Percentiles rank a stretch among this genome's conserved stretches.
Evolutionary conservation across 768 basidiomycete genomes (phyloP).

Genomic region (Suillus clintonianus): DNA sequence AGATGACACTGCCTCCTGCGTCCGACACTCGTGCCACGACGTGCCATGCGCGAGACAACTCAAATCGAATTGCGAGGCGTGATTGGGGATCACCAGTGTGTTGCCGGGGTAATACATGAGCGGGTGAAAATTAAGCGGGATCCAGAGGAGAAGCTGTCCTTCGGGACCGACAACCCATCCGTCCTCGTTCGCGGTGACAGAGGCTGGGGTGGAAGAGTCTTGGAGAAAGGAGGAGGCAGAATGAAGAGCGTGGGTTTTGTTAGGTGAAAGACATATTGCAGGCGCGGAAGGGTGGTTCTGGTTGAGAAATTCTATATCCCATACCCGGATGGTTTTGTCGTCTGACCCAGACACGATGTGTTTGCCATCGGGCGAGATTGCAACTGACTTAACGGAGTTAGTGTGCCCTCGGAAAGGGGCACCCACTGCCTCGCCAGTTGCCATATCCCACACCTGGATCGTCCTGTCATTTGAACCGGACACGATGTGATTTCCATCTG

Average conservation of each 20-base stretch:
- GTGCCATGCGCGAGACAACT: not conserved
- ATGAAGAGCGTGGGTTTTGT: not conserved
- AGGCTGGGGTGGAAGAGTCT: too few species aligned
- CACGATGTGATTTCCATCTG: not conserved
- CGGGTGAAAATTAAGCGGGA: not conserved
- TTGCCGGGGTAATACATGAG: not conserved
- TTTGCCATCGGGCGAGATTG: conserved; percentile 11
- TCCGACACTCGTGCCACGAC: not conserved
- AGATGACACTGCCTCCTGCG: too few species aligned
- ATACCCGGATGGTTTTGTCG: not conserved
- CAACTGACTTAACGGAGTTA: conserved; percentile 5
- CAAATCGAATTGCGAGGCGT: not conserved
- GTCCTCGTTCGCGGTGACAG: too few species aligned
- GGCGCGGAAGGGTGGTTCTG: too few species aligned
- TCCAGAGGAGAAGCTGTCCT: not conserved
- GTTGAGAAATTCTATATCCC: not conserved
- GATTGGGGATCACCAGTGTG: conserved; percentile 1
- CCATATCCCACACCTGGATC: not conserved
- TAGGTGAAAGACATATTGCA: not conserved
- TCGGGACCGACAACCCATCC: not conserved
- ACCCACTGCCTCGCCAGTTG: not conserved
- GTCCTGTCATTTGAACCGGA: not conserved
- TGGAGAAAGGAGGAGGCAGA: not conserved
- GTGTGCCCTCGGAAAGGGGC: conserved; percentile 2
- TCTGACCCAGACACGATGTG: not conserved